Evolutionary conservation across 768 basidiomycete species (phyloP), one percentile per base, ranked within the genome.

Genomic region (Roridomyces roridus): DNA sequence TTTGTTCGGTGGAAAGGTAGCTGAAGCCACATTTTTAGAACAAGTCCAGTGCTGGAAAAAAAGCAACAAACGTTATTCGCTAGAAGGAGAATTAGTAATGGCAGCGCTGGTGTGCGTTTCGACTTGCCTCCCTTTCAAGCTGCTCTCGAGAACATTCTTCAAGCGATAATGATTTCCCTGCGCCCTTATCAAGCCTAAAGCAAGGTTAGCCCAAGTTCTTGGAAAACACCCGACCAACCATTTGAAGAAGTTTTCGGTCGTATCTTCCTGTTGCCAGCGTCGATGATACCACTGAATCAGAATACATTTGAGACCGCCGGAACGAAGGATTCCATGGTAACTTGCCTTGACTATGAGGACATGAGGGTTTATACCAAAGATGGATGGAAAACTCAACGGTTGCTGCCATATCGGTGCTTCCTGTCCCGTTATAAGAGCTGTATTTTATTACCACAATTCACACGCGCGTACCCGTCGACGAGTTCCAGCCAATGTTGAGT

Each of bases 401-500:
- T 86, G 36, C 84, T 81, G 11, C 85, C 85, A 74, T 86, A 87
- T 12, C 85, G 77, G 66, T 87, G 85, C 63, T 85, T 86, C 28
- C 84, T 78, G 53, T 8, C 37, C 56, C 10, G 46, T 6, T 24
- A 35, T 52, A 24, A 18, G 45, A 21, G 14, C 25, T 41, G 25
- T 21, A 42, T 36, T 31, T 20, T 20, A 25, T 25, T 37, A 35
- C 47, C 21, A 18, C 2, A 23, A 9, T 8, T 20, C 12, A 40
- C n/a, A n/a, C n/a, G n/a, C n/a, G 69, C 77, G 47, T 45, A 84
- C 83, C 74, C 77, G 63, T 86, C 85, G 26, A 86, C 77, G 25
- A 86, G 72, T 64, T 86, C 85, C n/a, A 86, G 69, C 83, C 84
- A 86, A 64, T 86, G 85, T 62, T 86, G 85, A 1, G 79, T 81